Percentiles rank a stretch among this genome's conserved stretches.
These are phyloP conservation scores for Populus simonii DNA, from an alignment of 345 rosid genomes.

Conservation along the genomic window DNA sequence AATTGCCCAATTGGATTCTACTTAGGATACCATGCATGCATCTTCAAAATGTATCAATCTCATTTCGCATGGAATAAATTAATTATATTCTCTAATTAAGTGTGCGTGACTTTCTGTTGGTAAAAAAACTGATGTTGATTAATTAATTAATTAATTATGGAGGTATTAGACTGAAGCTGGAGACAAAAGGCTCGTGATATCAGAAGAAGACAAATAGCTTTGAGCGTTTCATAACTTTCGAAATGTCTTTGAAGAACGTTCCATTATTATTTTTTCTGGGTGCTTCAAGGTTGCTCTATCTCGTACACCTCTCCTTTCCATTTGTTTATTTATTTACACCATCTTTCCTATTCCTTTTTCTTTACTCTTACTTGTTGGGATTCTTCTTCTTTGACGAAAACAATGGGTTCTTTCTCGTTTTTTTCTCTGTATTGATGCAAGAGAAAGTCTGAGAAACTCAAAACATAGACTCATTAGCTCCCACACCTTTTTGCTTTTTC, in stretches of 20 bases:
- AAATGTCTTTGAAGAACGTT: not conserved
- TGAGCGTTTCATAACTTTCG: not conserved
- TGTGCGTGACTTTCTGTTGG: too few relatives aligned
- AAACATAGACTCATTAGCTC: not conserved
- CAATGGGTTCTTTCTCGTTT: not conserved
- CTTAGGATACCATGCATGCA: not conserved
- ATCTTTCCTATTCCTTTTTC: not conserved
- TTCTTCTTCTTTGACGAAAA: not conserved
- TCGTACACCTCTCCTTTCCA: not conserved
- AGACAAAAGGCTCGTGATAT: not conserved
- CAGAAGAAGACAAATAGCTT: not conserved
- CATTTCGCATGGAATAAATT: not conserved
- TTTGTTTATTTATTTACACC: not conserved
- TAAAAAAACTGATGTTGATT: too few relatives aligned
- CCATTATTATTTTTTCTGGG: not conserved
- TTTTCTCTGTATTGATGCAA: not conserved
- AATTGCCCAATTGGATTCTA: not conserved
- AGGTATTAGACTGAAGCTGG: not conserved
- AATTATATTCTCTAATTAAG: not conserved
- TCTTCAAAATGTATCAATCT: not conserved
- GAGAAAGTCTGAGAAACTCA: not conserved
- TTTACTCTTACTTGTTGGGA: not conserved
- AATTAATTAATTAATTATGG: too few relatives aligned
- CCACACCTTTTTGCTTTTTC: not conserved
- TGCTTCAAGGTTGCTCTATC: not conserved